A percentile compares a stretch with the other conserved stretches of the same genome.
Conservation (phyloP, 73 alveolate genomes). For the Blepharisma japonicum region DNA sequence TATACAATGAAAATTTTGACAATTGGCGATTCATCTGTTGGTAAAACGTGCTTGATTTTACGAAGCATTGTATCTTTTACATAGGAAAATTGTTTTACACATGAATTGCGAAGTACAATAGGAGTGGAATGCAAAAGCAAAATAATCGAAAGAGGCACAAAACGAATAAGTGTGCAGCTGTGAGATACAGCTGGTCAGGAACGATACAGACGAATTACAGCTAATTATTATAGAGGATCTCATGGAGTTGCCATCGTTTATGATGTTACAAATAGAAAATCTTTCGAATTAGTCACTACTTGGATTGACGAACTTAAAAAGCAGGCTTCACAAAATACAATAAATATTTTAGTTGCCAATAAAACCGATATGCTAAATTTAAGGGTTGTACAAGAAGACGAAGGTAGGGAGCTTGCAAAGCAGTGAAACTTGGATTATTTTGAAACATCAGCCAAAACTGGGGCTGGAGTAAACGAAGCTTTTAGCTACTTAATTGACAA, state of each 20-base stretch:
- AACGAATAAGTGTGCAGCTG: neutral
- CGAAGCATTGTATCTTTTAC: neutral
- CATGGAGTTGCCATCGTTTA: conserved; percentile 26
- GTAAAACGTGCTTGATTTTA: neutral
- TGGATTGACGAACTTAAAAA: conserved; percentile 5
- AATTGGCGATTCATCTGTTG: conserved; percentile 30
- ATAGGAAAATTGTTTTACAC: neutral
- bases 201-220: conserved; percentile 26
- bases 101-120: neutral
- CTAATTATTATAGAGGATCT: conserved; percentile 29
- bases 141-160: neutral
- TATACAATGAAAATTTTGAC: neutral
- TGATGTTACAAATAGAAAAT: conserved; percentile 32
- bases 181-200: conserved; percentile 45
- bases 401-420: neutral
- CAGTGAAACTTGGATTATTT: neutral
- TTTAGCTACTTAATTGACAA: neutral
- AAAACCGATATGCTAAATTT: neutral
- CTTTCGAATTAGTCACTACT: neutral
- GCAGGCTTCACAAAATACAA: neutral
- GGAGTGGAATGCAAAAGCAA: neutral
- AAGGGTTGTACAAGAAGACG: neutral
- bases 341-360: conserved; percentile 2
- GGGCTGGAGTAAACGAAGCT: conserved; percentile 20
- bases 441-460: conserved; percentile 24